These are phyloP conservation scores for Penicillium bialowiezense DNA, from an alignment of 495 filamentous ascomycete species.

Conservation along the genomic window DNA sequence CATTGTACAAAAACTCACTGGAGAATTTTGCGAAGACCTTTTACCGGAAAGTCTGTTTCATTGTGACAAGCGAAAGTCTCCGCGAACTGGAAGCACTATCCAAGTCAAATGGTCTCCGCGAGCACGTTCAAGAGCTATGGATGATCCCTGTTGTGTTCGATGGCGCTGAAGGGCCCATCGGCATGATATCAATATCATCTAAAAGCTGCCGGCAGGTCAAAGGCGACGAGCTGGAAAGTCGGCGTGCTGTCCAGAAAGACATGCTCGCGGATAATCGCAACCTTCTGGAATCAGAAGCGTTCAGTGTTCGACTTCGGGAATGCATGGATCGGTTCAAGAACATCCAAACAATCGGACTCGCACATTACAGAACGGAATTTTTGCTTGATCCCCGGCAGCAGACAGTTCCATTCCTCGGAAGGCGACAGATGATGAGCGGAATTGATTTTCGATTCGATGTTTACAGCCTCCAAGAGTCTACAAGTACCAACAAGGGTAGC, in stretches of 20 bases:
- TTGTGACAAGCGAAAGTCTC: conserved; percentile 20
- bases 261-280: conserved; percentile 9
- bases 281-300: conserved; percentile 12
- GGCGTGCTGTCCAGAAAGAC: conserved; percentile 8
- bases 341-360: conserved; percentile 7
- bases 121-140: conserved; percentile 14
- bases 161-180: conserved; percentile 1
- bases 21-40: conserved; percentile 9
- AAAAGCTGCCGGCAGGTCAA: conserved; percentile 14
- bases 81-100: conserved; percentile 12
- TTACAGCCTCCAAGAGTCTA: conserved; percentile 2
- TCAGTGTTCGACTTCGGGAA: conserved; percentile 7
- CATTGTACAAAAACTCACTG: conserved; percentile 11
- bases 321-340: conserved; percentile 9
- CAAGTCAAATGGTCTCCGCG: conserved; percentile 7
- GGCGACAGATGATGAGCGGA: conserved; percentile 5
- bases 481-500: background rate
- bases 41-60: conserved; percentile 14
- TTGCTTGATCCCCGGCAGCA: conserved; percentile 10
- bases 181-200: conserved; percentile 14
- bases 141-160: conserved; percentile 15
- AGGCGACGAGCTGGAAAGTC: conserved; percentile 11
- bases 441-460: conserved; percentile 12
- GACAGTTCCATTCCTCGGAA: conserved; percentile 10
- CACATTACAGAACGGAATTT: conserved; percentile 12